Evolutionary conservation across 805 yeast species (phyloP).

Genomic region (Spathaspora girioi): DNA sequence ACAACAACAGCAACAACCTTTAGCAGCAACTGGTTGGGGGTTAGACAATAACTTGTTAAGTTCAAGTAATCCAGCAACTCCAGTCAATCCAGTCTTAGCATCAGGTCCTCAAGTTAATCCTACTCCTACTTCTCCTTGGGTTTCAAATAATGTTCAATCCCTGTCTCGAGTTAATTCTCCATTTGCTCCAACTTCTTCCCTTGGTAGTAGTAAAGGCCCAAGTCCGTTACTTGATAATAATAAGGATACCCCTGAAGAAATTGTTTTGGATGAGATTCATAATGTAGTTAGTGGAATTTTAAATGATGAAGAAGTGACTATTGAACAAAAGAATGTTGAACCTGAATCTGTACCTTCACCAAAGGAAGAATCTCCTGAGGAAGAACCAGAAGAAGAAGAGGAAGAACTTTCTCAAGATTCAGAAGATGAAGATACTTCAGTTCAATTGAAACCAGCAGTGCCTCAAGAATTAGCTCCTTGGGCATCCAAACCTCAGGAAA

Average conservation of each 20-base stretch:
- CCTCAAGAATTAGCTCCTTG: constrained; percentile 47
- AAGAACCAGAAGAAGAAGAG: neutral
- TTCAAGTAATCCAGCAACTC: constrained; percentile 25
- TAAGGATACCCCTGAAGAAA: constrained; percentile 17
- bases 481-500: constrained; percentile 34
- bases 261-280: constrained; percentile 35
- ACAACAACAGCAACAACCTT: constrained; percentile 28
- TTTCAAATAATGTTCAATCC: constrained; percentile 20
- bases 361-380: constrained; percentile 1
- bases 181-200: constrained; percentile 24
- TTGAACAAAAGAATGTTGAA: constrained; percentile 2
- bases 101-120: constrained; percentile 18
- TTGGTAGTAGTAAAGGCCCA: constrained; percentile 4
- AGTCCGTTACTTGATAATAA: neutral
- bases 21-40: constrained; percentile 36
- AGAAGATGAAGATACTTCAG: constrained; percentile 5
- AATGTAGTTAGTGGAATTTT: constrained; percentile 40
- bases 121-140: constrained; percentile 40
- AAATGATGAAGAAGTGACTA: constrained; percentile 20
- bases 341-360: neutral
- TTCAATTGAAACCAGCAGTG: constrained; percentile 8
- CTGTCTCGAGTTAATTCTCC: constrained; percentile 40
- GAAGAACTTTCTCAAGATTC: neutral
- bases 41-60: constrained; percentile 17
- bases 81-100: constrained; percentile 22